Evolutionary conservation across 1,284 basidiomycete genomes (phyloP).

Genomic region (Rhodotorula sp.): DNA sequence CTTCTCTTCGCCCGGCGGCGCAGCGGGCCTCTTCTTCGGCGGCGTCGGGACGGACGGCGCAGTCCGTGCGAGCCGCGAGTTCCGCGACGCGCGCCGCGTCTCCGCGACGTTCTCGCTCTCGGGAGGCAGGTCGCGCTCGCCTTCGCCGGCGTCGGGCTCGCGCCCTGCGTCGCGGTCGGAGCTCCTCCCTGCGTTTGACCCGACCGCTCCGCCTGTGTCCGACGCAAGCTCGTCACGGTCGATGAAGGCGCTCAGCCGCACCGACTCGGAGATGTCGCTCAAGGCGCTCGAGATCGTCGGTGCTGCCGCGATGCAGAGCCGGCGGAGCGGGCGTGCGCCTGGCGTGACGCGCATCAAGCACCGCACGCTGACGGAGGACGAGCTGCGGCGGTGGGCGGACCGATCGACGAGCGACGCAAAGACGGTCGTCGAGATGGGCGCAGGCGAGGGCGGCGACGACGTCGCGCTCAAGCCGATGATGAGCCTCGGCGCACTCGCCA

Average conservation of each 20-base stretch:
- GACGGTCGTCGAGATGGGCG: slow-evolving; percentile 9
- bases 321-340: slow-evolving; percentile 3
- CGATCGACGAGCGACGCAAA: neutral
- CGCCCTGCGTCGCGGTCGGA: slow-evolving; percentile 10
- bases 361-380: slow-evolving; percentile 14
- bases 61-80: slow-evolving; percentile 23
- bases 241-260: neutral
- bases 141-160: slow-evolving; percentile 6
- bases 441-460: neutral
- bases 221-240: slow-evolving; percentile 2
- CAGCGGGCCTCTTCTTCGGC: slow-evolving; percentile 17
- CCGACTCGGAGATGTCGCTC: slow-evolving; percentile 32
- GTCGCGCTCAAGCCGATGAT: slow-evolving; percentile 22
- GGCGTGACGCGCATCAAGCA: slow-evolving; percentile 24
- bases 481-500: slow-evolving; percentile 60
- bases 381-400: slow-evolving; percentile 1
- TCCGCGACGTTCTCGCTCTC: slow-evolving; percentile 15
- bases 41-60: slow-evolving; percentile 1
- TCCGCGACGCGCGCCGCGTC: slow-evolving; percentile 16
- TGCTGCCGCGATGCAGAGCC: slow-evolving; percentile 13
- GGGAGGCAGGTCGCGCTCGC: neutral
- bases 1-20: neutral
- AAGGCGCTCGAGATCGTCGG: slow-evolving; percentile 31
- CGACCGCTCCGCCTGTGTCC: neutral
- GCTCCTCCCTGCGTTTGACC: slow-evolving; percentile 20